These are phyloP conservation scores for Barnettozyma salicaria DNA, from an alignment of 805 yeast species.

Conservation along the genomic window DNA sequence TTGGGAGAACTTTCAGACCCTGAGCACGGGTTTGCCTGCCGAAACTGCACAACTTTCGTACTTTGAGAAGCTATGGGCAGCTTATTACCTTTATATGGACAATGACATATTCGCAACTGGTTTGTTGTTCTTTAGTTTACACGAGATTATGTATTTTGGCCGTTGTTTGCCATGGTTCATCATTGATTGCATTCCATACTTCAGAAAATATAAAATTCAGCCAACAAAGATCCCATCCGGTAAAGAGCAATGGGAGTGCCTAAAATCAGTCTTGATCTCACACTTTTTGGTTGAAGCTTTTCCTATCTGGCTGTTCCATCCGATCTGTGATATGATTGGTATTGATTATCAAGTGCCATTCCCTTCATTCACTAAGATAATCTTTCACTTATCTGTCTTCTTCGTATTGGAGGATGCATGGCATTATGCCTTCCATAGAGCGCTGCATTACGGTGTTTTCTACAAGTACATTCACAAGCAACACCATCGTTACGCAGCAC, in stretches of 20 bases:
- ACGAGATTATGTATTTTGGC: constrained; percentile 85
- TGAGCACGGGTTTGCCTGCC: constrained; percentile 3
- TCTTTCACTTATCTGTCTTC: constrained; percentile 64
- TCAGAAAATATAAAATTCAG: constrained; percentile 83
- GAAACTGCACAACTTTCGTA: constrained; percentile 12
- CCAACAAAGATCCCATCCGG: constrained; percentile 71
- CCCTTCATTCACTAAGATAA: constrained; percentile 56
- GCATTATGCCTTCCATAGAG: constrained; percentile 94
- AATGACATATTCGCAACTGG: constrained; percentile 93
- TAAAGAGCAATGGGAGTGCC: constrained; percentile 87
- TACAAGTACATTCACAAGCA: constrained; percentile 92
- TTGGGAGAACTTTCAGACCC: constrained; percentile 5
- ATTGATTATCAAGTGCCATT: constrained; percentile 76
- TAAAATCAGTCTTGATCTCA: constrained; percentile 71
- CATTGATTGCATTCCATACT: constrained; percentile 76
- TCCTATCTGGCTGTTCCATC: constrained; percentile 95
- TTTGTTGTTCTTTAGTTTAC: constrained; percentile 66
- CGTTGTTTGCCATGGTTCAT: constrained; percentile 89
- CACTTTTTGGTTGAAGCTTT: constrained; percentile 90
- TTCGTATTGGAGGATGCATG: constrained; percentile 86
- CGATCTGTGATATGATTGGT: constrained; percentile 74
- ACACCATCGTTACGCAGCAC: constrained; percentile 96
- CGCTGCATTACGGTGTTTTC: constrained; percentile 78
- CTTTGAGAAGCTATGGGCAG: constrained; percentile 75
- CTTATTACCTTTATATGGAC: constrained; percentile 73